Evolutionary conservation across 495 filamentous ascomycete species (phyloP), one percentile per base, ranked within the genome.

Genomic region (Diplogelasinospora grovesii): DNA sequence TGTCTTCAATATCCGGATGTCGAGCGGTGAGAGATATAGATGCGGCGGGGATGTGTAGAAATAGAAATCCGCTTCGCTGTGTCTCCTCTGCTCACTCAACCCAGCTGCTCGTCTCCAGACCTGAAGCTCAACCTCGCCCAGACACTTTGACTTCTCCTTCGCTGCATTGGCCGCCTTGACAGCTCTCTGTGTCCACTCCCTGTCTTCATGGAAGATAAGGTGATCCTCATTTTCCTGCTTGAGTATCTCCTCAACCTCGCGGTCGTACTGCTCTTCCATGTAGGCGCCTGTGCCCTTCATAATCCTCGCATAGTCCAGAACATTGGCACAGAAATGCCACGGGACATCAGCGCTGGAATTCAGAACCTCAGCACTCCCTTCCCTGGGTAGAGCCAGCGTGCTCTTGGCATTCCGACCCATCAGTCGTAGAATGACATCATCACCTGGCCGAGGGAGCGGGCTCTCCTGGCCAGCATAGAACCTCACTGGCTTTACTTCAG

Each of bases 221-320:
- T 96, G 87, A 54, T 98, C 92, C 57, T 95, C 87, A 35, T 78
- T 72, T 59, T 86, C 85, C 61, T 94, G 87, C 37, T 59, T 61
- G 46, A 78, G 70, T 22, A 98, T 64, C 9, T 86, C 77, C 29
- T 77, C 68, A 13, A 94, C 81, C 52, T 97, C 92, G 6, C 66
- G 51, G 41, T 89, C 77, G 56, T 81, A 90, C 59, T 96, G 82
- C 36, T 75, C 67, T 13, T 62, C 52, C 83, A 98, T 89, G 51
- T 97, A 97, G 11, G 83, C 78, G 57, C 86, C 82, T 3, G 83
- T 88, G 9, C 90, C 92, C 61, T 86, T 94, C 85, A 98, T 96
- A 31, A 98, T 81, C 34, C 92, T 75, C 33, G 89, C 88, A 66
- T 95, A 97, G 57, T 98, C 92, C 54, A 88, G 76, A 14, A 95